Percentiles rank a stretch among this genome's conserved stretches.
Evolutionary conservation across 305 asterid genomes (phyloP).

Genomic region (Solanum aculeatissimum): DNA sequence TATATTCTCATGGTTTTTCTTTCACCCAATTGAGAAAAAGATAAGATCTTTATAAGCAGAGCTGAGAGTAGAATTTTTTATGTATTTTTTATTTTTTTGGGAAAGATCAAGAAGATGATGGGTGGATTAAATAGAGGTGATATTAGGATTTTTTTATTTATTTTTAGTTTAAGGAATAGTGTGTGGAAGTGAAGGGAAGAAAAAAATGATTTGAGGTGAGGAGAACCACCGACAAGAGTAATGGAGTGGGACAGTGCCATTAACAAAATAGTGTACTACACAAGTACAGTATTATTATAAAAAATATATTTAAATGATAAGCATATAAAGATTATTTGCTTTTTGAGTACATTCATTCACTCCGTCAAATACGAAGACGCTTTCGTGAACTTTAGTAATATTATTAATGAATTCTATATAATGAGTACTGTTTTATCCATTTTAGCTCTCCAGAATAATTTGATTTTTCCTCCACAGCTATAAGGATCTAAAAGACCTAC

Average conservation of each 20-base stretch:
- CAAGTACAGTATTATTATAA: too few relatives aligned
- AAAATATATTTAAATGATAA: too few relatives aligned
- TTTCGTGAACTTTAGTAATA: too few relatives aligned
- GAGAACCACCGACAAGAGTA: not conserved
- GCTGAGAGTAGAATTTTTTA: not conserved
- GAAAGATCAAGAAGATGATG: not conserved
- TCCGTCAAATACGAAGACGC: too few relatives aligned
- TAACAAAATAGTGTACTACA: not conserved
- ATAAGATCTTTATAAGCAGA: not conserved
- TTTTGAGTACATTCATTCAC: too few relatives aligned
- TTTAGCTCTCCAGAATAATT: too few relatives aligned
- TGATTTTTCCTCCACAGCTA: too few relatives aligned
- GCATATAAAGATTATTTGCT: too few relatives aligned
- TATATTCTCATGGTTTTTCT: not conserved
- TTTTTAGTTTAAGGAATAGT: not conserved
- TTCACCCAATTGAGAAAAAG: not conserved
- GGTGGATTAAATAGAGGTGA: not conserved
- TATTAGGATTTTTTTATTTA: not conserved
- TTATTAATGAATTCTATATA: too few relatives aligned
- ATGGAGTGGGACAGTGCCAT: not conserved
- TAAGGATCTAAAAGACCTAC: too few relatives aligned
- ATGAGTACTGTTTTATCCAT: too few relatives aligned
- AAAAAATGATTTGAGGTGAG: not conserved
- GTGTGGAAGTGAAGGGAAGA: not conserved
- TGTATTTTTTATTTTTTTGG: too few relatives aligned